Percentiles rank a stretch among this genome's conserved stretches.
Evolutionary conservation across 2,329 filamentous ascomycete genomes (phyloP).

Genomic region (Aspergillus phoenicis): DNA sequence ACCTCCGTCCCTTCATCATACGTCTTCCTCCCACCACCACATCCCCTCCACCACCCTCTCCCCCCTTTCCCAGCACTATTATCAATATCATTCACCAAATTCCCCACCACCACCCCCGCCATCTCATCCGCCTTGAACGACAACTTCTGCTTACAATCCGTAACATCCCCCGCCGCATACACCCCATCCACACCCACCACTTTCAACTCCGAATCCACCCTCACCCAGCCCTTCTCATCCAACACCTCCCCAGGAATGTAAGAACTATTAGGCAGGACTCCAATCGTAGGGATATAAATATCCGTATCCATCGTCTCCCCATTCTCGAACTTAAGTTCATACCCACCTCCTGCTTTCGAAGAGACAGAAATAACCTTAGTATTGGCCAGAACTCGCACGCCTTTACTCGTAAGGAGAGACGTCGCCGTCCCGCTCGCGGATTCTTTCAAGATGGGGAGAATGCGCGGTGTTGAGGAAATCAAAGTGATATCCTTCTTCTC

Average conservation of each 20-base stretch:
- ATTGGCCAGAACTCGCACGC: slow-evolving; percentile 49
- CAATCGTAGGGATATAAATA: slow-evolving; percentile 56
- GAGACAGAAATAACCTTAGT: slow-evolving; percentile 30
- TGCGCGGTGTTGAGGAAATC: slow-evolving; percentile 34
- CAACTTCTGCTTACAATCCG: slow-evolving; percentile 30
- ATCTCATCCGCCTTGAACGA: slow-evolving; percentile 32
- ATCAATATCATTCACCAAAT: slow-evolving; percentile 32
- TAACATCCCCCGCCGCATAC: slow-evolving; percentile 38
- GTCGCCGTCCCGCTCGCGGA: slow-evolving; percentile 46
- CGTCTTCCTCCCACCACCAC: slow-evolving; percentile 21
- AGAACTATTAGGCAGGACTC: slow-evolving; percentile 55
- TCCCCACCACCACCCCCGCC: slow-evolving; percentile 28
- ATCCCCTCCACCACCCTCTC: background rate
- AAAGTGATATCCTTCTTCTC: slow-evolving; percentile 41
- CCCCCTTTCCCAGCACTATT: background rate
- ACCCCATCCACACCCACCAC: slow-evolving; percentile 17
- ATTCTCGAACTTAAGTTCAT: slow-evolving; percentile 41
- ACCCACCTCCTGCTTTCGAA: slow-evolving; percentile 43
- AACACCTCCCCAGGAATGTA: slow-evolving; percentile 55
- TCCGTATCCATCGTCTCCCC: slow-evolving; percentile 53
- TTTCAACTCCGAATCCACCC: slow-evolving; percentile 44
- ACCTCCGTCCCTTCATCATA: slow-evolving; percentile 28
- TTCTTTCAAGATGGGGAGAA: slow-evolving; percentile 33
- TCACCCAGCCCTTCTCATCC: slow-evolving; percentile 51
- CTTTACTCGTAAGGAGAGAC: slow-evolving; percentile 49